Evolutionary conservation across 1,284 basidiomycete species (phyloP).

Genomic region (Ganoderma leucocontextum): DNA sequence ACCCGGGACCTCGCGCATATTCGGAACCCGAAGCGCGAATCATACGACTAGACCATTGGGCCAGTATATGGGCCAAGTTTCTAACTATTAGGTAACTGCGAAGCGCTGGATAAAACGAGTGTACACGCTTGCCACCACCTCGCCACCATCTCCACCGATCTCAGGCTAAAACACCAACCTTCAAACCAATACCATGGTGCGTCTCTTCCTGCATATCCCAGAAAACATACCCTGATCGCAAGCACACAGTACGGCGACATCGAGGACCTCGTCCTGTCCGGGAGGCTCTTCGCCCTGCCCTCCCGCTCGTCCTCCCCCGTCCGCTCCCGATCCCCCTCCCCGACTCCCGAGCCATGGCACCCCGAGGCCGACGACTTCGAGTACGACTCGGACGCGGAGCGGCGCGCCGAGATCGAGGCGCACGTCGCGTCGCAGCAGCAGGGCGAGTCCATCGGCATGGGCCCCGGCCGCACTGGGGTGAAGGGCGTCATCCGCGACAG

Average conservation of each 20-base stretch:
- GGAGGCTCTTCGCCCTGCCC: constrained; percentile 70
- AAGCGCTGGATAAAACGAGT: no score
- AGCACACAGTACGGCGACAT: constrained; percentile 46
- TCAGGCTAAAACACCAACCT: neutral
- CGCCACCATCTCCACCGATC: neutral
- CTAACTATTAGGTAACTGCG: no score
- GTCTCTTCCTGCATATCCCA: neutral
- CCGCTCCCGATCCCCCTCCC: constrained; percentile 60
- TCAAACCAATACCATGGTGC: constrained; percentile 1
- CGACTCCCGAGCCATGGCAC: constrained; percentile 41
- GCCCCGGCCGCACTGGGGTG: constrained; percentile 82
- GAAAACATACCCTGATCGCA: neutral
- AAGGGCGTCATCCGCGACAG: constrained; percentile 85
- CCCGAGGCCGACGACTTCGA: constrained; percentile 49
- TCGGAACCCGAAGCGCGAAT: constrained; percentile 29
- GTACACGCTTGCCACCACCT: neutral
- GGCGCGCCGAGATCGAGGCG: constrained; percentile 37
- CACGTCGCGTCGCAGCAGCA: constrained; percentile 39
- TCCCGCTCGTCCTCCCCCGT: constrained; percentile 55
- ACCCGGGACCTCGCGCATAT: constrained; percentile 30
- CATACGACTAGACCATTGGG: constrained; percentile 33
- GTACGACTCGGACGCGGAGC: constrained; percentile 56
- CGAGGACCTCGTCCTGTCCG: constrained; percentile 81
- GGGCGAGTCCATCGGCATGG: constrained; percentile 76
- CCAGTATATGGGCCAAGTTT: neutral